A percentile compares a stretch with the other conserved stretches of the same genome.
Evolutionary conservation across 768 basidiomycete species (phyloP).

Genomic region (Wakefieldia striispora): DNA sequence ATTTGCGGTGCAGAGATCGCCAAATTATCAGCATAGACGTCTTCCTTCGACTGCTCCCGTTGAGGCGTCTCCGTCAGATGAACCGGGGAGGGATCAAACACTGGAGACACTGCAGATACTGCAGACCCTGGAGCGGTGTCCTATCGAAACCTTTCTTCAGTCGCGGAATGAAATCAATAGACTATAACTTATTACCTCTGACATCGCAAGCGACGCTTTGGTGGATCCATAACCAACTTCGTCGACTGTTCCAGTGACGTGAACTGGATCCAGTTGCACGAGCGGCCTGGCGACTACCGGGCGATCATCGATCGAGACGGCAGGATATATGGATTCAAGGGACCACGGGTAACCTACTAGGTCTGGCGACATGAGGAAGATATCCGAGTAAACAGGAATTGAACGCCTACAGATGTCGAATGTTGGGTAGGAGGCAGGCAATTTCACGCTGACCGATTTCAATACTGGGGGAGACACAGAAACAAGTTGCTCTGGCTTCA

Average conservation of each 20-base stretch:
- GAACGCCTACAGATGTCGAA: conserved; percentile 36
- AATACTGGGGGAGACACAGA: background rate
- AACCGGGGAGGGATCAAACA: conserved; percentile 24
- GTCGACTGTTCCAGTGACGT: conserved; percentile 7
- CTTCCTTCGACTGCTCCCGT: background rate
- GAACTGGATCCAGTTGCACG: conserved; percentile 3
- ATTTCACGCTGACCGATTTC: conserved; percentile 11
- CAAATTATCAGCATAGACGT: background rate
- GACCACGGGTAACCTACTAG: conserved; percentile 29
- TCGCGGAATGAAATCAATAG: background rate
- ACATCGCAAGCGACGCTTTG: conserved; percentile 1
- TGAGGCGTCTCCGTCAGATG: background rate
- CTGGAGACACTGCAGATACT: conserved; percentile 22
- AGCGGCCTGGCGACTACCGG: conserved; percentile 5
- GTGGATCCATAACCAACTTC: background rate
- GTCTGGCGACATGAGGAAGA: conserved; percentile 7
- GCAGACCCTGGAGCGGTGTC: background rate
- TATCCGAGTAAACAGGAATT: background rate
- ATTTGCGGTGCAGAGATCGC: background rate
- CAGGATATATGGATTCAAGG: conserved; percentile 25
- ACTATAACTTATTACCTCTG: conserved; percentile 11
- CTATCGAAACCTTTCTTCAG: conserved; percentile 6
- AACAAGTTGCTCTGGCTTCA: background rate
- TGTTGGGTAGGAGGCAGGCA: conserved; percentile 17
- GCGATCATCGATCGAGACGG: conserved; percentile 2